Conservation (phyloP, 2,329 filamentous ascomycete genomes). For the Trichoderma sp. region DNA sequence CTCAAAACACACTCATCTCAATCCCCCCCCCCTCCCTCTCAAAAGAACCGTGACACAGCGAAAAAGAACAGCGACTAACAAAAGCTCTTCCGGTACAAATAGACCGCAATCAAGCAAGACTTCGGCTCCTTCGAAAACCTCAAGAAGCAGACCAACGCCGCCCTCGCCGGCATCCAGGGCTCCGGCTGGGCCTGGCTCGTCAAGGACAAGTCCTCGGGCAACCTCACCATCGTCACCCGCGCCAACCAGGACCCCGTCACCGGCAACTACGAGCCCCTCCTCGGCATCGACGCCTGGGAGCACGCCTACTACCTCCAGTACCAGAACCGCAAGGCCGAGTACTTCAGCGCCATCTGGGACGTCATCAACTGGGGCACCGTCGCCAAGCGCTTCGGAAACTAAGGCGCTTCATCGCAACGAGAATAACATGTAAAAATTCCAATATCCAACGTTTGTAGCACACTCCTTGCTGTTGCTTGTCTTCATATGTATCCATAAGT, state of each 20-base stretch:
- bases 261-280: conserved; percentile 76
- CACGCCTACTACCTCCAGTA: conserved; percentile 96
- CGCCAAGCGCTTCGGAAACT: conserved; percentile 69
- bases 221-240: conserved; percentile 67
- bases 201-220: conserved; percentile 65
- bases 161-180: conserved; percentile 76
- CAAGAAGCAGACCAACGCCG: conserved; percentile 66
- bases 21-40: too few relatives aligned
- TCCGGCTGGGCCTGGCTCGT: conserved; percentile 92
- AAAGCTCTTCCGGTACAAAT: background rate
- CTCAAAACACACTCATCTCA: too few relatives aligned
- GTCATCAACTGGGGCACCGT: conserved; percentile 95
- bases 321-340: conserved; percentile 95
- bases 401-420: conserved; percentile 33
- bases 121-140: conserved; percentile 70
- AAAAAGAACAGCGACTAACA: too few relatives aligned
- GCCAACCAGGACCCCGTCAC: conserved; percentile 89
- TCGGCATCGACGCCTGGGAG: conserved; percentile 95
- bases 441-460: conserved; percentile 2
- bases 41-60: too few relatives aligned
- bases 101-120: conserved; percentile 63
- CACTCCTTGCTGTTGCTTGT: background rate
- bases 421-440: conserved; percentile 9
- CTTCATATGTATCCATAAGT: background rate
- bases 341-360: conserved; percentile 92